phyloP scores from a whole-genome alignment of 768 basidiomycete species.

The Xanthoconium stramineum region DNA sequence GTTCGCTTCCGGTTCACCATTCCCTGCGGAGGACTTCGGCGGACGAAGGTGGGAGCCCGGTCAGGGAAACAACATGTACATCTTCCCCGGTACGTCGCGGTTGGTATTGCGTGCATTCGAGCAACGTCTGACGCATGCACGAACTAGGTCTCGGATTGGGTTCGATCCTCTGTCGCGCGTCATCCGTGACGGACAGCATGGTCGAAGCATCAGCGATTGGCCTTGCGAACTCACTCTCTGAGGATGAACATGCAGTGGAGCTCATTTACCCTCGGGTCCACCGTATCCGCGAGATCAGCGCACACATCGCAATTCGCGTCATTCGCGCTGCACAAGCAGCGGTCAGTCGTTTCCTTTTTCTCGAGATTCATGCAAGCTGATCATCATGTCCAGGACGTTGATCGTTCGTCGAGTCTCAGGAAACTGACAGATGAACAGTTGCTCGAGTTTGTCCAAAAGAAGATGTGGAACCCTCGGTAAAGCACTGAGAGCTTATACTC shows the following conservation, averaged over 20 bases:
- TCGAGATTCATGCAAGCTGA: conserved; percentile 16
- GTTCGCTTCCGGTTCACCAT: conserved; percentile 89
- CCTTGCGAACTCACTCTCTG: conserved; percentile 68
- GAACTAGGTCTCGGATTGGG: conserved; percentile 55
- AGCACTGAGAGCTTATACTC: too few relatives aligned
- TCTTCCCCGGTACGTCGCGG: conserved; percentile 54
- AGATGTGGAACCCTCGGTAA: conserved; percentile 69
- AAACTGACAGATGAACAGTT: conserved; percentile 55
- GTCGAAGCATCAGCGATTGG: conserved; percentile 85
- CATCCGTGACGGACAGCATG: conserved; percentile 78
- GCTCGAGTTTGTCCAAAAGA: conserved; percentile 48
- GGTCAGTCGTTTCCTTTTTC: conserved; percentile 39
- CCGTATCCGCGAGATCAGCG: conserved; percentile 83
- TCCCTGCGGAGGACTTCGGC: conserved; percentile 57
- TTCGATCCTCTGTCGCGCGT: conserved; percentile 66
- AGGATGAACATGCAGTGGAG: conserved; percentile 60
- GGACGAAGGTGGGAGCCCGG: conserved; percentile 66
- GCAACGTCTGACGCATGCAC: conserved; percentile 1
- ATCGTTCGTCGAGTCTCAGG: conserved; percentile 52
- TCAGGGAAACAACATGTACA: conserved; percentile 96
- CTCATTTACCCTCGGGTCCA: conserved; percentile 83
- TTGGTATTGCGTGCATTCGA: not conserved
- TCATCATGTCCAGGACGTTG: conserved; percentile 44
- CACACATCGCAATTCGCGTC: conserved; percentile 67
- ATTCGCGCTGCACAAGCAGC: conserved; percentile 79